Percentiles rank a stretch among this genome's conserved stretches.
These are phyloP conservation scores for Auxenochlorella pyrenoidosa DNA, from an alignment of 139 green algal genomes.

Conservation along the genomic window DNA sequence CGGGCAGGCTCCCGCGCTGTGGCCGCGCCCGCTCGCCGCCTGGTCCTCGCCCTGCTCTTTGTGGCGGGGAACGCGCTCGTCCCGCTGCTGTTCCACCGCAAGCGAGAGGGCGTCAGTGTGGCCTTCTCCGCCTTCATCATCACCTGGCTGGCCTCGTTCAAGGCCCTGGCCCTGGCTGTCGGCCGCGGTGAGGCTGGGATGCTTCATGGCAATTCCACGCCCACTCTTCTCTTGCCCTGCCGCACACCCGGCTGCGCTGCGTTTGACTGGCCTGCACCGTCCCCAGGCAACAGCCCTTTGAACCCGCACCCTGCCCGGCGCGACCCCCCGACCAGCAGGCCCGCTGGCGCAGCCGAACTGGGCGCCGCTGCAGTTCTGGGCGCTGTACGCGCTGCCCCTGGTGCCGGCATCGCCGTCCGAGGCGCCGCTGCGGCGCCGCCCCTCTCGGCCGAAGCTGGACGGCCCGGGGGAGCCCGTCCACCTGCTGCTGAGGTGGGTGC, in stretches of 20 bases:
- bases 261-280: too few relatives aligned
- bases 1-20: too few relatives aligned
- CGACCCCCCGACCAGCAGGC: neutral
- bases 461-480: neutral
- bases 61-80: neutral
- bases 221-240: too few relatives aligned
- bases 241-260: too few relatives aligned
- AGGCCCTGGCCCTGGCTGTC: neutral
- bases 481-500: slow-evolving; percentile 7
- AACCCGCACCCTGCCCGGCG: too few relatives aligned
- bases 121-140: slow-evolving; percentile 11
- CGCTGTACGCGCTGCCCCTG: slow-evolving; percentile 1
- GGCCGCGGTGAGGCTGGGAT: neutral
- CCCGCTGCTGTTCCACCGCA: neutral
- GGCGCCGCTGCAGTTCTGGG: slow-evolving; percentile 6
- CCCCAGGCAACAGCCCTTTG: too few relatives aligned
- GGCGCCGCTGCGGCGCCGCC: neutral
- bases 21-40: too few relatives aligned
- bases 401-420: neutral
- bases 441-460: neutral
- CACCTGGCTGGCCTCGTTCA: slow-evolving; percentile 19
- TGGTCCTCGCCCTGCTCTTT: too few relatives aligned
- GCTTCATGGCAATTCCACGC: neutral
- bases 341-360: slow-evolving; percentile 27
- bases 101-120: neutral